phyloP scores from a whole-genome alignment of 805 yeast species.

The Starmera dryadoides region DNA sequence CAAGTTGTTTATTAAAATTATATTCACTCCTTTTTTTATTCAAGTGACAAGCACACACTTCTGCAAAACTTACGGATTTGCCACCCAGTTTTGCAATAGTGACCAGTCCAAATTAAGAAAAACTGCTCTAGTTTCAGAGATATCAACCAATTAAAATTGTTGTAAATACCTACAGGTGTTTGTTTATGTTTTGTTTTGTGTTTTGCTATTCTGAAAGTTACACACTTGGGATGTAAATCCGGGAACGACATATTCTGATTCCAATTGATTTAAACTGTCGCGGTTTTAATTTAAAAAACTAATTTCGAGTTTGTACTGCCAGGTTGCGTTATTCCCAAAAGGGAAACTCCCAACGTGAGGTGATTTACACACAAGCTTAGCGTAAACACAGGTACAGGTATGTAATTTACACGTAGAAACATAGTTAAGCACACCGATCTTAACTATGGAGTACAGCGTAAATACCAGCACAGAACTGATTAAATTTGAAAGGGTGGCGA shows the following conservation, averaged over 20 bases:
- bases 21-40: no score
- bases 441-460: no score
- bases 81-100: no score
- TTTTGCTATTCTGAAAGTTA: constrained; percentile 6
- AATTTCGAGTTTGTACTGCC: constrained; percentile 1
- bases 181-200: not conserved
- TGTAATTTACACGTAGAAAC: not conserved
- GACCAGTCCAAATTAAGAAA: not conserved
- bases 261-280: constrained; percentile 1
- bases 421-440: not conserved
- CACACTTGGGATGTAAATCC: not conserved
- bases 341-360: not conserved
- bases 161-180: not conserved
- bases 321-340: not conserved
- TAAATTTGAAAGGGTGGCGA: no score
- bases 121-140: constrained; percentile 8
- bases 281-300: not conserved
- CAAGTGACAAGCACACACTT: no score
- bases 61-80: no score
- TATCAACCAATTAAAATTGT: constrained; percentile 5
- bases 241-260: no score
- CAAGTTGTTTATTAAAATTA: no score
- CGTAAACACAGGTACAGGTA: not conserved
- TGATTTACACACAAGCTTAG: not conserved
- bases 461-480: no score